Base-by-base conservation (phyloP, 441 rosid genomes). In the Erodium chrysanthum region DNA sequence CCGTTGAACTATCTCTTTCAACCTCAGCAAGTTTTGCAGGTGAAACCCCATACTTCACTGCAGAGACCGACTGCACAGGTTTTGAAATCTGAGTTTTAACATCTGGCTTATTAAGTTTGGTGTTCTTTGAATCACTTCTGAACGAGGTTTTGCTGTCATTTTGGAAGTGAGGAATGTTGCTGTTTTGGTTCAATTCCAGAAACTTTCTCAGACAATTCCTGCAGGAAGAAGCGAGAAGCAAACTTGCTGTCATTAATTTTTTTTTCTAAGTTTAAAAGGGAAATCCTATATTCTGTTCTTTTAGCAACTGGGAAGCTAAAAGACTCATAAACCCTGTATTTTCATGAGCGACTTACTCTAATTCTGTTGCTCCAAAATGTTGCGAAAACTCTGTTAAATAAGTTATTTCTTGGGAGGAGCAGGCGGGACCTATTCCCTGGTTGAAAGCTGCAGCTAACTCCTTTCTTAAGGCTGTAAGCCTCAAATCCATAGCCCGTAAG, bases 11-110 rank as follows among this genome's bases (percentile, higher is more conserved):
- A 59, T 70, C 76, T 29, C 88, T 83, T 74, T 87, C 92, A 72
- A 84, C 70, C 72, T 80, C 84, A 12, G 92, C 92, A 80, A 62
- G 84, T 71, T 79, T 76, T 5, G 89, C 88, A 0, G 92, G 88
- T 61, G 92, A 82, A 76, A 81, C 88, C 31, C 79, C 85, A 67
- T 85, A 87, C 71, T 84, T 83, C 65, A 87, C 83, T 3, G 81
- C 85, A 35, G 71, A 65, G 37, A 61, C 78, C 31, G 71, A 64
- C 69, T 63, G 56, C 11, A 23, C 52, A n/a, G 81, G 69, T 72
- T 74, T 81, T 64, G 85, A 42, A 48, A 66, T 74, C 71, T 76
- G 70, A 69, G 69, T 22, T 68, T 64, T 79, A 42, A 58, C 77
- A 69, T 71, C 79, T 60, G 64, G 68, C 75, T 68, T 66, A 25